These are phyloP conservation scores for Gilbertella persicaria DNA, from an alignment of 371 early-diverging fungal genomes.

Conservation along the genomic window DNA sequence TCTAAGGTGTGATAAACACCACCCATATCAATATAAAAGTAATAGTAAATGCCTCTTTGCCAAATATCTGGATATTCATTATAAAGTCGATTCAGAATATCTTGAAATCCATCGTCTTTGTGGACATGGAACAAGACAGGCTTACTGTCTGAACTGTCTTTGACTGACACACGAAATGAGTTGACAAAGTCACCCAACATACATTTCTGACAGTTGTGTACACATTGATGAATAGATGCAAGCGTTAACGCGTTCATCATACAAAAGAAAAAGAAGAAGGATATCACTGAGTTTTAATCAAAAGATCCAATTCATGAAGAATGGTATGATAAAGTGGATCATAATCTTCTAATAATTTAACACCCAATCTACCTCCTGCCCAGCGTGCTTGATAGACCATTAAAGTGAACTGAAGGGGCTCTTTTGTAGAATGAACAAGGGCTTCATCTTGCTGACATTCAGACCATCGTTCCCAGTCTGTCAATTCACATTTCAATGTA, in stretches of 20 bases:
- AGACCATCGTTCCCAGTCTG: constrained; percentile 9
- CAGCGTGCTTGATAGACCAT: constrained; percentile 35
- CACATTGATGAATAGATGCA: neutral
- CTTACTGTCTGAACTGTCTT: constrained; percentile 3
- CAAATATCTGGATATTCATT: constrained; percentile 29
- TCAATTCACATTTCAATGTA: constrained; percentile 29
- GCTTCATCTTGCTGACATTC: constrained; percentile 1
- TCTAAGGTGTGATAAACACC: constrained; percentile 39
- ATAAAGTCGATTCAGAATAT: constrained; percentile 26
- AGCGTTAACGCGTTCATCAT: neutral
- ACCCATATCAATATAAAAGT: constrained; percentile 46
- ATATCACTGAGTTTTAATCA: neutral
- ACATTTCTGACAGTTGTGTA: constrained; percentile 11
- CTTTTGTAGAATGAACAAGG: neutral
- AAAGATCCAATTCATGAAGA: constrained; percentile 7
- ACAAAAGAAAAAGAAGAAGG: neutral
- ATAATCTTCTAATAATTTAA: constrained; percentile 23
- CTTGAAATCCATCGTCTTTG: constrained; percentile 24
- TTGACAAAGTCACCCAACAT: constrained; percentile 2
- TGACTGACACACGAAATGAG: constrained; percentile 16
- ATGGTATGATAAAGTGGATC: constrained; percentile 21
- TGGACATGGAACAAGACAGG: constrained; percentile 30
- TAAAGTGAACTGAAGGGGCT: constrained; percentile 6
- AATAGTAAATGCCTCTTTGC: constrained; percentile 24
- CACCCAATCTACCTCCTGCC: constrained; percentile 30